Base-by-base conservation (phyloP, 192 early-diverging fungal species). In the Funneliformis geosporum region DNA sequence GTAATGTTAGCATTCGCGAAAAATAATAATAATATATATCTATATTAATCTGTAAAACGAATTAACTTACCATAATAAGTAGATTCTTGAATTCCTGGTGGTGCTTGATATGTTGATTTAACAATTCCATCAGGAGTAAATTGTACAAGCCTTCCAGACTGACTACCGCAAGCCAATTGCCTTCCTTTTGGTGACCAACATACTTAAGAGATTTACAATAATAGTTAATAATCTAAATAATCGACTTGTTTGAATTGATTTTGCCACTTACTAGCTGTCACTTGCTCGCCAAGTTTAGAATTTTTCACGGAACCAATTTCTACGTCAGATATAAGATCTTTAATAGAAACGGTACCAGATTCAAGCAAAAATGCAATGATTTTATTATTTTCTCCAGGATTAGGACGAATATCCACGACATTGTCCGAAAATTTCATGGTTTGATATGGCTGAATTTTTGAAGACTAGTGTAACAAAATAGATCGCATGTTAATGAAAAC, bases 131-230 rank as follows among this genome's bases (percentile, higher is more conserved):
- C 86, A 1, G 89, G 88, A 8, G 86, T 86, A 74, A 91, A 86
- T 76, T 95, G 92, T 0, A 84, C 81, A 25, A 97, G 82, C 38
- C 61, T 42, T 7, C 91, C 94, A 9, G 79, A 73, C n/a, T 81
- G 61, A 40, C 87, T 88, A 28, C 95, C 96, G 40, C 92, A 92
- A 39, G 91, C 91, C 50, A 97, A 89, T 81, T 96, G 96, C 79
- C 95, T 96, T 80, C 96, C 96, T 80, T 97, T 97, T 43, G 87
- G 87, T 47, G 94, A 95, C 96, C 96, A 97, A 21, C 77, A 79
- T 14, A 79, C 77, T 79, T 42, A 16, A 67, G 18, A 27, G 55
- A 11, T 27, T 18, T 5, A 75, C 28, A 8, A 50, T 42, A 64
- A 61, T 64, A 44, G 14, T 12, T 23, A n/a, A 76, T 16, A 23